Evolutionary conservation across 2,329 filamentous ascomycete genomes (phyloP).

Genomic region (Clonostachys rosea): DNA sequence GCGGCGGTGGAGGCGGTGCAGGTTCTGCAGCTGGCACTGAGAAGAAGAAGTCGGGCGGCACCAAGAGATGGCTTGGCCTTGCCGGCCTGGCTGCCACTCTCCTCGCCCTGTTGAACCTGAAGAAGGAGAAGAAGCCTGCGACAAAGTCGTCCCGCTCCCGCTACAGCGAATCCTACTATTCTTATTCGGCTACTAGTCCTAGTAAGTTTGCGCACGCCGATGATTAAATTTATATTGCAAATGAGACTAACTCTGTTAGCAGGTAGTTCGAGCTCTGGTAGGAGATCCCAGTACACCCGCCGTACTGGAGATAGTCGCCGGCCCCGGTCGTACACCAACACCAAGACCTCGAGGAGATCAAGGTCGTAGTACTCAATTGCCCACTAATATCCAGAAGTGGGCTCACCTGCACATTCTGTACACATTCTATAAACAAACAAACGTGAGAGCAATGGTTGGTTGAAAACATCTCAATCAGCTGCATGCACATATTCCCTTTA

Average conservation of each 20-base stretch:
- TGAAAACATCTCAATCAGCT: too few relatives aligned
- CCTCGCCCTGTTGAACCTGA: slow-evolving; percentile 48
- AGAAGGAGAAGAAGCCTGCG: slow-evolving; percentile 41
- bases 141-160: slow-evolving; percentile 35
- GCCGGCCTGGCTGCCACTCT: slow-evolving; percentile 46
- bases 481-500: too few relatives aligned
- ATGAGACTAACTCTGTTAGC: slow-evolving; percentile 1
- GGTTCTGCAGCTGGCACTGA: slow-evolving; percentile 7
- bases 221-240: not conserved
- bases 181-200: slow-evolving; percentile 44
- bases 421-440: too few relatives aligned
- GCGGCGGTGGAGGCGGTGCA: slow-evolving; percentile 32
- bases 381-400: too few relatives aligned
- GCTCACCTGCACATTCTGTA: too few relatives aligned
- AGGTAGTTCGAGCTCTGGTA: slow-evolving; percentile 14
- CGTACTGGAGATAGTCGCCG: slow-evolving; percentile 23
- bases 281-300: slow-evolving; percentile 23
- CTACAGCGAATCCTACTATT: slow-evolving; percentile 50
- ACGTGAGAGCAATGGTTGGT: too few relatives aligned
- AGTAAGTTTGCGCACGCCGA: slow-evolving; percentile 35
- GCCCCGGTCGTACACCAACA: slow-evolving; percentile 17
- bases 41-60: slow-evolving; percentile 43
- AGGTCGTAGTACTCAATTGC: too few relatives aligned
- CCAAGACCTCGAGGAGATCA: slow-evolving; percentile 3
- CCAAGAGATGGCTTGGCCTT: slow-evolving; percentile 45